A percentile compares a stretch with the other conserved stretches of the same genome.
phyloP scores from a whole-genome alignment of 2,329 filamentous ascomycete species.

The Trichoderma aggressivum region DNA sequence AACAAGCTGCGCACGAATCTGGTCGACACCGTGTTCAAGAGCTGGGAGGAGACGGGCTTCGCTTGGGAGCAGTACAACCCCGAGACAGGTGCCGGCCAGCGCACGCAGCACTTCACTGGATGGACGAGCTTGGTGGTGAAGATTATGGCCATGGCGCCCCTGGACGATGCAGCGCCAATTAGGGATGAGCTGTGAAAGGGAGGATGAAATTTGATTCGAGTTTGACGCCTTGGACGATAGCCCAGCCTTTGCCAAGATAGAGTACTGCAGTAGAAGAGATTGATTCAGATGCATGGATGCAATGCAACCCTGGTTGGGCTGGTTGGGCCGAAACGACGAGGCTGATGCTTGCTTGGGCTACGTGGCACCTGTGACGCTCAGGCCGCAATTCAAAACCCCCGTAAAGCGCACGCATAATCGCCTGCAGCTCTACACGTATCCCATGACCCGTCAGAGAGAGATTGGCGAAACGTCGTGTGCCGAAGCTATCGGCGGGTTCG shows the following conservation, averaged over 20 bases:
- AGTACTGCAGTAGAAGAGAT: not conserved
- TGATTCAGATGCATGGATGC: not conserved
- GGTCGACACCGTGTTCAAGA: conserved; percentile 81
- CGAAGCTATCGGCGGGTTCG: not conserved
- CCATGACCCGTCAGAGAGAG: not conserved
- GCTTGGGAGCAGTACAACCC: conserved; percentile 99
- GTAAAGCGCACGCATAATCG: not conserved
- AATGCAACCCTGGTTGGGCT: not conserved
- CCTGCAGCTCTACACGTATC: not conserved
- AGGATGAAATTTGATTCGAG: not conserved
- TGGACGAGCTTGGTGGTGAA: conserved; percentile 99
- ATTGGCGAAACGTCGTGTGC: not conserved
- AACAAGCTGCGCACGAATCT: conserved; percentile 74
- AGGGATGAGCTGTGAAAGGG: conserved; percentile 47
- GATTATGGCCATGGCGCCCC: conserved; percentile 90
- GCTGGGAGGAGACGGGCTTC: conserved; percentile 89
- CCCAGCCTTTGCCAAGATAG: not conserved
- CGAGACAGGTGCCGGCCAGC: conserved; percentile 86
- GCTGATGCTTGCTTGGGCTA: not conserved
- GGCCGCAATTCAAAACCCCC: not conserved
- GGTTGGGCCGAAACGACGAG: not conserved
- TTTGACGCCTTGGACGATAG: not conserved
- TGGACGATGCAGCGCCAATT: conserved; percentile 37
- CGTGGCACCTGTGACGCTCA: not conserved
- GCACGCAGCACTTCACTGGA: conserved; percentile 96